A percentile compares a stretch with the other conserved stretches of the same genome.
phyloP scores from a whole-genome alignment of 169 alveolate genomes.

The Babesia sp. region DNA sequence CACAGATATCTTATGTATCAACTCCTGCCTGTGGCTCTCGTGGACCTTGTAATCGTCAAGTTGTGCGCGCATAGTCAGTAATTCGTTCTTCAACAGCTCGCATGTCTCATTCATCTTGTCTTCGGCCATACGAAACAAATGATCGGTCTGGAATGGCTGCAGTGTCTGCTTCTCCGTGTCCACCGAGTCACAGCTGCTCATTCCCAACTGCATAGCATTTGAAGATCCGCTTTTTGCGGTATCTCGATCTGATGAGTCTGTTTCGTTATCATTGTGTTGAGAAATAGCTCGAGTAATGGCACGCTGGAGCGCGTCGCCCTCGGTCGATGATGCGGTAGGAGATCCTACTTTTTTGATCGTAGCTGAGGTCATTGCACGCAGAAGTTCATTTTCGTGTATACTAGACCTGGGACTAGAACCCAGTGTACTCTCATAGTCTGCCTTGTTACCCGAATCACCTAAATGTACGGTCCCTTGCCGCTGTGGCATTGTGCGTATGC shows the following conservation, averaged over 20 bases:
- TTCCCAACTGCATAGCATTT: background rate
- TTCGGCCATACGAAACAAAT: conserved; percentile 2
- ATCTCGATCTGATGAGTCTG: background rate
- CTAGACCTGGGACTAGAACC: background rate
- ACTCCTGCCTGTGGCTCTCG: conserved; percentile 5
- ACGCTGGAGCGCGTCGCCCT: background rate
- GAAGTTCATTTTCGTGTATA: background rate
- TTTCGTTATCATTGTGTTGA: background rate
- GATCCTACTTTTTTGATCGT: background rate
- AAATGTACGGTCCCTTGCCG: background rate
- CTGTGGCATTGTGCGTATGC: background rate
- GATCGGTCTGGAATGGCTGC: background rate
- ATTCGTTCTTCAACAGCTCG: conserved; percentile 14
- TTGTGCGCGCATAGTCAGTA: background rate
- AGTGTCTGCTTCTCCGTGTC: background rate
- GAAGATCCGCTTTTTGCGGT: background rate
- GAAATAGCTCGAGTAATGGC: background rate
- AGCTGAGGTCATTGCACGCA: background rate
- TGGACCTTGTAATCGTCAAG: conserved; percentile 16
- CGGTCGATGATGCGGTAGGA: background rate
- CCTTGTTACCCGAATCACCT: background rate
- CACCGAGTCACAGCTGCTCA: background rate
- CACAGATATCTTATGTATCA: conserved; percentile 1
- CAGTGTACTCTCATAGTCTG: background rate
- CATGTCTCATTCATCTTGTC: conserved; percentile 37